A percentile compares a stretch with the other conserved stretches of the same genome.
phyloP scores from a whole-genome alignment of 768 basidiomycete species.

The Cystoderma amianthinum region DNA sequence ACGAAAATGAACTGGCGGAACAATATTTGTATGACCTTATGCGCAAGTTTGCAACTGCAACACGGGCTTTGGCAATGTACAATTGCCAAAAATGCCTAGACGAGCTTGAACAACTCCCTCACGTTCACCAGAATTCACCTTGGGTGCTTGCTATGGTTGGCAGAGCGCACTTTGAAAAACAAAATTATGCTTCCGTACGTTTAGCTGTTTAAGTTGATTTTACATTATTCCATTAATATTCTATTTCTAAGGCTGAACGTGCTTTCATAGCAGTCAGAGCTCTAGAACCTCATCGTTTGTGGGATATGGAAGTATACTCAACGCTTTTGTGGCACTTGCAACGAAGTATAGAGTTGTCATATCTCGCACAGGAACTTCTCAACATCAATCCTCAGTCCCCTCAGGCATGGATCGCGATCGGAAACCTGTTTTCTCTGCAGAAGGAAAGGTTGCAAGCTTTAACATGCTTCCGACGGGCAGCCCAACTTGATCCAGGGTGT shows the following conservation, averaged over 20 bases:
- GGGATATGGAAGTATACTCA: constrained; percentile 95
- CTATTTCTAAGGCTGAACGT: constrained; percentile 65
- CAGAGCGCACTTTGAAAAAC: constrained; percentile 82
- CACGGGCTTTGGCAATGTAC: constrained; percentile 68
- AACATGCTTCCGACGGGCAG: constrained; percentile 89
- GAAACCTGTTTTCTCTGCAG: constrained; percentile 92
- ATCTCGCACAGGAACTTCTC: constrained; percentile 88
- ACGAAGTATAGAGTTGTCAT: constrained; percentile 77
- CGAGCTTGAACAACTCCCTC: constrained; percentile 72
- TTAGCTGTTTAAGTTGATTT: constrained; percentile 9
- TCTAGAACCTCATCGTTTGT: constrained; percentile 85
- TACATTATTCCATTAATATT: constrained; percentile 16
- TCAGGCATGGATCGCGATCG: constrained; percentile 93
- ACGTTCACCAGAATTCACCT: constrained; percentile 64
- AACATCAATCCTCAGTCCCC: constrained; percentile 76
- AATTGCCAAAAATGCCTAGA: constrained; percentile 69
- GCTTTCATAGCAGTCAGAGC: constrained; percentile 77
- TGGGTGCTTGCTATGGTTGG: constrained; percentile 81
- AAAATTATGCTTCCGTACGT: constrained; percentile 85
- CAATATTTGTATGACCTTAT: constrained; percentile 78
- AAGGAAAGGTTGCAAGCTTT: constrained; percentile 92
- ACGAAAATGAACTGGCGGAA: constrained; percentile 71
- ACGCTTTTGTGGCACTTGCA: constrained; percentile 95
- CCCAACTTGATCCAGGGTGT: constrained; percentile 81
- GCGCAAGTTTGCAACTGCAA: constrained; percentile 75